phyloP scores from a whole-genome alignment of 73 alveolate genomes.

The Paramecium sonneborni region DNA sequence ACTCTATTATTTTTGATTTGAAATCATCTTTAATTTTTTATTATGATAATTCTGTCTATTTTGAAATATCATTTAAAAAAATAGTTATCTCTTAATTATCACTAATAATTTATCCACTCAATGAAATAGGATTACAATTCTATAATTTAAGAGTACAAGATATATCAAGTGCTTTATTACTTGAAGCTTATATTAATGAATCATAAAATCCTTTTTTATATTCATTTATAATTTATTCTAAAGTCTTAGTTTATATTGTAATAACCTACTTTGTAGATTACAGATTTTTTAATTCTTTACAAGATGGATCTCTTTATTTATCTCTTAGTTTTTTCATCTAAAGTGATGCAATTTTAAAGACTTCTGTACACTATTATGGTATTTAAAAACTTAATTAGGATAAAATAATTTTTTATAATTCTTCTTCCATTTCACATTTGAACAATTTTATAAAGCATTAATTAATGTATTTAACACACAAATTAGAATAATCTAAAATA shows the following conservation, averaged over 20 bases:
- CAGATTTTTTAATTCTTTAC: background rate
- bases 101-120: background rate
- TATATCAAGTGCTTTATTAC: background rate
- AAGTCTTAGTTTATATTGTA: background rate
- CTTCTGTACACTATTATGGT: background rate
- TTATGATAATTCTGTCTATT: background rate
- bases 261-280: background rate
- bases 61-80: background rate
- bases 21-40: constrained; percentile 2
- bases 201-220: background rate
- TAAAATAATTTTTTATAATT: background rate
- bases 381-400: background rate
- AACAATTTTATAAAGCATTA: background rate
- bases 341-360: background rate
- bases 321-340: background rate
- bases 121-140: background rate
- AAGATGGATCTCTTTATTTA: background rate
- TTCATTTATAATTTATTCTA: background rate
- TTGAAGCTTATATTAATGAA: background rate
- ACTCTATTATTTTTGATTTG: constrained; percentile 28
- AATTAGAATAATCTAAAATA: background rate
- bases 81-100: background rate
- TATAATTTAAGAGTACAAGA: background rate
- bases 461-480: background rate
- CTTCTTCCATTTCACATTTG: background rate